Conservation (phyloP, 371 early-diverging fungal species). For the Mucor racemosus region DNA sequence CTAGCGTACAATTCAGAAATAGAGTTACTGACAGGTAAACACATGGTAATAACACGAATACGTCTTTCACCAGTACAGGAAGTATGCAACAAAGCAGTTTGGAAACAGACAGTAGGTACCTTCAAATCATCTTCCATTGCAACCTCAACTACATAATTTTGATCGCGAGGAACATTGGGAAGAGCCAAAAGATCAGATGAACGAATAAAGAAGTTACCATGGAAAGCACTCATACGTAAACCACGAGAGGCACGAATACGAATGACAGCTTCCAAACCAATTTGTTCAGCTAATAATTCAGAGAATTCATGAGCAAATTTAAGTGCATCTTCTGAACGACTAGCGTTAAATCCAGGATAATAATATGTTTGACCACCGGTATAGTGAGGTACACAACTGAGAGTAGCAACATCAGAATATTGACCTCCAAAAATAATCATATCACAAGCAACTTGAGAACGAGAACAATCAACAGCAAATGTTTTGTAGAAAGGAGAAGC, state of each 20-base stretch:
- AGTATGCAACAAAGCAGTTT: conserved; percentile 86
- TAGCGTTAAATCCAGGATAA: conserved; percentile 78
- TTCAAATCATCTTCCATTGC: conserved; percentile 77
- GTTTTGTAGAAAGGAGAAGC: conserved; percentile 74
- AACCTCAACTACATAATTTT: conserved; percentile 83
- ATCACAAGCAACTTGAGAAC: conserved; percentile 81
- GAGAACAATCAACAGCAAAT: conserved; percentile 80
- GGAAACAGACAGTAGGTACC: conserved; percentile 74
- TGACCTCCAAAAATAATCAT: conserved; percentile 78
- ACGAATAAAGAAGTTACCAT: conserved; percentile 88
- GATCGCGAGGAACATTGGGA: conserved; percentile 87
- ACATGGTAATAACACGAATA: conserved; percentile 83
- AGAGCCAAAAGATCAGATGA: conserved; percentile 84
- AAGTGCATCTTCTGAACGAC: conserved; percentile 63
- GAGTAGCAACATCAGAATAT: conserved; percentile 80
- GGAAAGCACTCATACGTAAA: conserved; percentile 72
- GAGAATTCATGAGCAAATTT: conserved; percentile 76
- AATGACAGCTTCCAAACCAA: conserved; percentile 88
- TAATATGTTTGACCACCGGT: conserved; percentile 90
- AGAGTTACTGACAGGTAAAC: conserved; percentile 75
- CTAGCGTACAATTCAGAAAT: conserved; percentile 74
- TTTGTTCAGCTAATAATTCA: conserved; percentile 66
- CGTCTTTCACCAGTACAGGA: conserved; percentile 75
- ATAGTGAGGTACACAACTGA: conserved; percentile 76
- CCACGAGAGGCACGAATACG: conserved; percentile 86